Evolutionary conservation across 108 stramenopile species (phyloP).

Genomic region (Cyclostephanos tholiformis): DNA sequence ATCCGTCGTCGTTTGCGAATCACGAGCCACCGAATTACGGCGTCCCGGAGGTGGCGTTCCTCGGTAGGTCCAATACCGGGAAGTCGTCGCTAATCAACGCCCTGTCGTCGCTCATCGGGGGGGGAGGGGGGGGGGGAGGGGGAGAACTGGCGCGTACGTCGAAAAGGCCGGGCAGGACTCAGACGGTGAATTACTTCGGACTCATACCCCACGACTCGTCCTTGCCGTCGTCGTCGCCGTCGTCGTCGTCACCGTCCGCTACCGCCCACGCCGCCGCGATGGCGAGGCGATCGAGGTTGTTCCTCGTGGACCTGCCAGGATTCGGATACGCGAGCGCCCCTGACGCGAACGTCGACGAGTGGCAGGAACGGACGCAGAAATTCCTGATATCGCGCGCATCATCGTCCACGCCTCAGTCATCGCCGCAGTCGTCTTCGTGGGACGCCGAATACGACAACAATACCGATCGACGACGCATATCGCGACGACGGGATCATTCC

Average conservation of each 20-base stretch:
- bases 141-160: constrained; percentile 76
- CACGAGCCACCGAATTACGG: constrained; percentile 58
- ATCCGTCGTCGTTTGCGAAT: constrained; percentile 55
- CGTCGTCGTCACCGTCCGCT: background rate
- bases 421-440: background rate
- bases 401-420: background rate
- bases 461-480: too few species aligned
- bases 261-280: constrained; percentile 6
- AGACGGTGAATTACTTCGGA: constrained; percentile 87
- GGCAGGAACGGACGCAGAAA: constrained; percentile 82
- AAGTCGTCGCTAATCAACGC: constrained; percentile 91
- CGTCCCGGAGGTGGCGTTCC: constrained; percentile 87
- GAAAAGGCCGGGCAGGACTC: constrained; percentile 92
- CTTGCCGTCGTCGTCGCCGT: background rate
- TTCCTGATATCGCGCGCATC: constrained; percentile 60
- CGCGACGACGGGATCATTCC: background rate
- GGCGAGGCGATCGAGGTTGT: constrained; percentile 30
- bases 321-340: constrained; percentile 83
- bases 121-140: constrained; percentile 39
- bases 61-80: constrained; percentile 95
- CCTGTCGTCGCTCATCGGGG: constrained; percentile 46
- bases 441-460: constrained; percentile 30
- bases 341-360: constrained; percentile 62
- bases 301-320: constrained; percentile 78
- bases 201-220: constrained; percentile 42